phyloP scores from a whole-genome alignment of 352 stramenopile genomes.

The Phytophthora podocarpi region DNA sequence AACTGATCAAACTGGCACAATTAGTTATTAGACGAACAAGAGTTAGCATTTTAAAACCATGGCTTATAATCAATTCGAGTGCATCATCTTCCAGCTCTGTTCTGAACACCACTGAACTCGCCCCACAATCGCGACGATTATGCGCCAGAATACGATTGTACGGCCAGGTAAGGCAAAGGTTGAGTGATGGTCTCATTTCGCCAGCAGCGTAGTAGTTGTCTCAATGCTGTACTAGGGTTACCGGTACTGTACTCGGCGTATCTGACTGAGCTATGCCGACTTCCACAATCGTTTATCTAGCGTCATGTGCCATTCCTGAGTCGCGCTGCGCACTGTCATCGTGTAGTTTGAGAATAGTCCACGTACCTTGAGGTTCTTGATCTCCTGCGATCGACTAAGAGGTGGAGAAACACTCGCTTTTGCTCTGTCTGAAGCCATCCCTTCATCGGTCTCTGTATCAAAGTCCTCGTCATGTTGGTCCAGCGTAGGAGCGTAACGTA shows the following conservation, averaged over 20 bases:
- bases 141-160: no score
- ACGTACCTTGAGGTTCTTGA: constrained; percentile 23
- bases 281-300: constrained; percentile 46
- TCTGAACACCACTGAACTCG: no score
- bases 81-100: constrained; percentile 5
- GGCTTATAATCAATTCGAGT: constrained; percentile 1
- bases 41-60: no score
- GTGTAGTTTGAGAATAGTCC: constrained; percentile 44
- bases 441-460: neutral
- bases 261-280: constrained; percentile 4
- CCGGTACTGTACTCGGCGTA: neutral
- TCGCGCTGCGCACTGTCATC: constrained; percentile 37
- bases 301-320: constrained; percentile 55
- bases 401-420: neutral
- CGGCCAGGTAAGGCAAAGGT: no score
- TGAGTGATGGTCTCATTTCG: no score
- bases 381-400: constrained; percentile 30
- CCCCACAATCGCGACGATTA: no score
- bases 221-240: no score
- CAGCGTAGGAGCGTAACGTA: constrained; percentile 28
- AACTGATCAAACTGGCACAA: neutral
- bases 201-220: no score
- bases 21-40: neutral
- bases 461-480: constrained; percentile 25
- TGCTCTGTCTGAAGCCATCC: neutral